A percentile compares a stretch with the other conserved stretches of the same genome.
Conservation (phyloP, 2,329 filamentous ascomycete species). For the Orbilia javanica region DNA sequence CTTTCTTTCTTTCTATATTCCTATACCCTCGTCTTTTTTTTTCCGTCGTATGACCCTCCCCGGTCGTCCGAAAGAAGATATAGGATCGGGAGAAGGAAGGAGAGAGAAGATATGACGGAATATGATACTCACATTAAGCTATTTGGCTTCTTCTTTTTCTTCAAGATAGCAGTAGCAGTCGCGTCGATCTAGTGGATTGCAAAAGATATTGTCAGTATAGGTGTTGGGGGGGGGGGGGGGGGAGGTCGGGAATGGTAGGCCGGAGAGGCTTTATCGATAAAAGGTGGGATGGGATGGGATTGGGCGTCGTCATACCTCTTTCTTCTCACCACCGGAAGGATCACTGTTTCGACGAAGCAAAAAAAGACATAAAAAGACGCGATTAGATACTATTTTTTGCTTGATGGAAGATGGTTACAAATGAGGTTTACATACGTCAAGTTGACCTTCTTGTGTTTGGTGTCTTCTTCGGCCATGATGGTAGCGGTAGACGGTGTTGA, state of each 20-base stretch:
- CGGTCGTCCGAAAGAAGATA: background rate
- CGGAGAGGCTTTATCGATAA: conserved; percentile 58
- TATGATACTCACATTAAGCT: conserved; percentile 83
- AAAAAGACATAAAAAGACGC: conserved; percentile 41
- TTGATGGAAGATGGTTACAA: conserved; percentile 37
- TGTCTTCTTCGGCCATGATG: conserved; percentile 61
- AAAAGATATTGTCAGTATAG: conserved; percentile 64
- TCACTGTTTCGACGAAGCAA: conserved; percentile 72
- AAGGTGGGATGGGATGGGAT: conserved; percentile 62
- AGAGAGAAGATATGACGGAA: background rate
- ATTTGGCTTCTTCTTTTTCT: conserved; percentile 99
- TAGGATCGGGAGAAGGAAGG: conserved; percentile 7
- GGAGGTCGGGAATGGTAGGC: conserved; percentile 20
- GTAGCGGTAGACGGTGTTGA: conserved; percentile 21
- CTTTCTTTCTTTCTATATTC: too few species aligned
- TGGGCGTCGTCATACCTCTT: conserved; percentile 75
- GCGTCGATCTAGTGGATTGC: conserved; percentile 79
- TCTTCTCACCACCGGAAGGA: conserved; percentile 87
- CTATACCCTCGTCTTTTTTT: too few species aligned
- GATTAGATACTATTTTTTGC: conserved; percentile 60
- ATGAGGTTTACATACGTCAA: conserved; percentile 75
- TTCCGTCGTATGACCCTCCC: too few species aligned
- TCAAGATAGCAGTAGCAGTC: conserved; percentile 93
- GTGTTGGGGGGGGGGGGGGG: too few species aligned
- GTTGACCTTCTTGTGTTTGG: conserved; percentile 80